These are phyloP conservation scores for Solanum corneliomulleri DNA, from an alignment of 257 asterid genomes.

Conservation along the genomic window DNA sequence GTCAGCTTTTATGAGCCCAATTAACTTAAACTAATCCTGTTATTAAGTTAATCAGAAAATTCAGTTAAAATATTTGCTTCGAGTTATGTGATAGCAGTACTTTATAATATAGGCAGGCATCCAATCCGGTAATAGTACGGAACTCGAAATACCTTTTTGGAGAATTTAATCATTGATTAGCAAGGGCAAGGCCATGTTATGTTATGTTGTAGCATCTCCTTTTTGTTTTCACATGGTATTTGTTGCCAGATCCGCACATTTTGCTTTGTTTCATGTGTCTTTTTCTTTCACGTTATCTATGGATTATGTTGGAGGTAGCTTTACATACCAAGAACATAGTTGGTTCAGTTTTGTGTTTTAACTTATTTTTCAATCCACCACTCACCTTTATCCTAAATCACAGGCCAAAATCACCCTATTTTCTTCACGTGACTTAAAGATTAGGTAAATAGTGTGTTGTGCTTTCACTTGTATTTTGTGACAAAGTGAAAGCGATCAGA, in stretches of 20 bases:
- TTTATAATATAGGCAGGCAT: neutral
- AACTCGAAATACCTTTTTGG: neutral
- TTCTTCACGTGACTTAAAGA: constrained; percentile 2
- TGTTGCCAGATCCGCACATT: constrained; percentile 38
- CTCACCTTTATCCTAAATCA: neutral
- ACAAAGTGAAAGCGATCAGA: neutral
- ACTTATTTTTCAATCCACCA: neutral
- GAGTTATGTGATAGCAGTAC: neutral
- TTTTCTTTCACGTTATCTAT: constrained; percentile 11
- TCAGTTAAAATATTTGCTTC: neutral
- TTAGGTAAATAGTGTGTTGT: neutral
- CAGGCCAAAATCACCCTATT: neutral
- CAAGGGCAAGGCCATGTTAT: neutral
- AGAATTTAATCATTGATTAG: neutral
- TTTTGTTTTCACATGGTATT: constrained; percentile 30
- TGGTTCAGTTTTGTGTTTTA: constrained; percentile 1
- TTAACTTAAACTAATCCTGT: neutral
- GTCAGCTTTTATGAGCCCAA: neutral
- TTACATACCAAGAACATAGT: neutral
- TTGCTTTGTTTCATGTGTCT: constrained; percentile 7
- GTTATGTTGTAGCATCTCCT: neutral
- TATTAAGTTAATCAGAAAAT: neutral
- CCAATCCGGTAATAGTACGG: neutral
- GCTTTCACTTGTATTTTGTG: neutral
- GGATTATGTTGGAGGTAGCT: neutral